Evolutionary conservation across 2,329 filamentous ascomycete genomes (phyloP), one percentile per base, ranked within the genome.

Genomic region (Penicillium sp.): DNA sequence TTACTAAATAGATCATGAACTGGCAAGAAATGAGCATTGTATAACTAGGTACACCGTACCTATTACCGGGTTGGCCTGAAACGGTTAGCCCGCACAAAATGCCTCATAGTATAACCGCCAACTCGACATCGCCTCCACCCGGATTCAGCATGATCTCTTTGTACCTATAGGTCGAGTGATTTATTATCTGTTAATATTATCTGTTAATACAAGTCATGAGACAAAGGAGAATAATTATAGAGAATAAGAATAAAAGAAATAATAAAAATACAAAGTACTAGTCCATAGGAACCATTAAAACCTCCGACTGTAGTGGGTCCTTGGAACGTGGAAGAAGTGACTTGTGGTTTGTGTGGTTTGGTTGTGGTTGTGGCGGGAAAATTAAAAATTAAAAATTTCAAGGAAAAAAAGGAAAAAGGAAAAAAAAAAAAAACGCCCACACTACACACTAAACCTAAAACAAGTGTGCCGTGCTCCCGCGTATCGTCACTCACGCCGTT

Each of bases 81-180:
- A 31, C 11, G 44, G 53, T 50, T 53, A 51, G 51, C 18, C 42
- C 42, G 45, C 52, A 55, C 44, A 51, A 57, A 57, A 57, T 57
- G 48, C 55, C 55, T 57, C 55, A 57, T 57, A 57, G 46, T 48
- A 27, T 35, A 35, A 18, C 27, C 34, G 32, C 22, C 50, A 39
- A 52, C 46, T 52, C 49, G 31, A 51, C 43, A 49, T 46, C 45
- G 40, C 44, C 44, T 48, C 48, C 50, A 52, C 50, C 37, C 28
- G 24, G n/a, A 40, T 45, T 35, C 28, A 32, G 10, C n/a, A 50
- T 50, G 46, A 52, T 51, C 52, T 44, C 49, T 44, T 47, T 36
- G 11, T 24, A 13, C 8, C 35, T 14, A 11, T 24, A 20, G 1
- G n/a, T n/a, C 14, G 14, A 35, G 11, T 20, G 16, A 32, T 6